These are phyloP conservation scores for Arxiozyma slooffiae DNA, from an alignment of 1,139 yeast genomes.

Conservation along the genomic window DNA sequence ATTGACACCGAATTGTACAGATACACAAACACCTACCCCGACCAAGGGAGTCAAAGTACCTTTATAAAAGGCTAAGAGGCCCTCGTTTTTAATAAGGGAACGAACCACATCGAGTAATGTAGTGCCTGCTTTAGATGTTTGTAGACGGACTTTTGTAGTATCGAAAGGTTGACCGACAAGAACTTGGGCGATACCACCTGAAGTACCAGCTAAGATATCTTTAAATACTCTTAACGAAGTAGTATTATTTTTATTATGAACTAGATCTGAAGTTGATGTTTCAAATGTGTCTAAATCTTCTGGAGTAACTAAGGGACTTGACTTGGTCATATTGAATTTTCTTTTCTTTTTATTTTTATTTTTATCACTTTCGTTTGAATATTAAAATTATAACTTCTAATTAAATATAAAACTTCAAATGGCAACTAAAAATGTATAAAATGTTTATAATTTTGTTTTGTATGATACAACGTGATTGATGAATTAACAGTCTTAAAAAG, in stretches of 20 bases:
- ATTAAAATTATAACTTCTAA: not conserved
- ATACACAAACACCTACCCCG: constrained; percentile 90
- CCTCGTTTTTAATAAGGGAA: constrained; percentile 62
- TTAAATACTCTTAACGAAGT: constrained; percentile 11
- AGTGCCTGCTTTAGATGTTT: constrained; percentile 68
- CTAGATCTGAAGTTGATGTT: constrained; percentile 2
- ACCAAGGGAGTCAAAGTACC: constrained; percentile 80
- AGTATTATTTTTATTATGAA: not conserved
- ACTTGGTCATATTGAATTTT: constrained; percentile 2
- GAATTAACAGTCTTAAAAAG: too few species aligned
- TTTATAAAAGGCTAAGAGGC: constrained; percentile 72
- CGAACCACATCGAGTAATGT: constrained; percentile 63
- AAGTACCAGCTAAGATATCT: constrained; percentile 80
- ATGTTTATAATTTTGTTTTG: too few species aligned
- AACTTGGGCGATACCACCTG: constrained; percentile 92
- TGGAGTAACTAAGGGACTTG: constrained; percentile 5
- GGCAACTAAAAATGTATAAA: too few species aligned
- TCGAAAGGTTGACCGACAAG: constrained; percentile 93
- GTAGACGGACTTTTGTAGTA: constrained; percentile 82
- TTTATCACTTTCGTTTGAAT: too few species aligned
- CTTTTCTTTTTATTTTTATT: too few species aligned
- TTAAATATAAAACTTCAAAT: not conserved
- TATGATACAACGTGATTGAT: not conserved
- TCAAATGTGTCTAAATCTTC: constrained; percentile 6
- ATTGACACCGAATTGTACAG: constrained; percentile 81